Evolutionary conservation across 2,329 filamentous ascomycete species (phyloP).

Genomic region (Fusarium verticillioides): DNA sequence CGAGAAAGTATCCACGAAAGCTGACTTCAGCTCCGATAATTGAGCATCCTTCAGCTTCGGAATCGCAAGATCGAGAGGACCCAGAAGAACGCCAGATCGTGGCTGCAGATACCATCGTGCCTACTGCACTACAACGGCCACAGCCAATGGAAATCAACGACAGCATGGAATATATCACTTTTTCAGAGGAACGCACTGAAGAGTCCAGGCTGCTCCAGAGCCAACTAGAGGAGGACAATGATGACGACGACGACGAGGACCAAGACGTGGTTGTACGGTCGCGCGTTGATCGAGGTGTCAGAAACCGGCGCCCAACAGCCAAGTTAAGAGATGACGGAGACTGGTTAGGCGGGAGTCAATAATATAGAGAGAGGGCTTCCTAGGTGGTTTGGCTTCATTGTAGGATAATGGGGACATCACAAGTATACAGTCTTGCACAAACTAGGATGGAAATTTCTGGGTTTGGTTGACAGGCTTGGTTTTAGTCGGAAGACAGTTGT

Average conservation of each 20-base stretch:
- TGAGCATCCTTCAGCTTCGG: conserved; percentile 5
- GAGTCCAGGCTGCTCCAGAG: conserved; percentile 24
- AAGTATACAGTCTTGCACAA: conserved; percentile 1
- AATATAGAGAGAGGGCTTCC: neutral
- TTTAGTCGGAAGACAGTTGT: neutral
- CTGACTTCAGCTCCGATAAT: conserved; percentile 1
- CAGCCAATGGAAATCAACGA: conserved; percentile 13
- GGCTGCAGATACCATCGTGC: conserved; percentile 25
- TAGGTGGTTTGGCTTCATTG: conserved; percentile 1
- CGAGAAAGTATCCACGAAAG: conserved; percentile 53
- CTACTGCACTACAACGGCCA: neutral
- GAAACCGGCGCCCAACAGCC: conserved; percentile 50
- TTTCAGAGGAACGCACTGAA: conserved; percentile 45
- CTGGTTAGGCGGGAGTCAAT: conserved; percentile 24
- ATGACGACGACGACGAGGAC: conserved; percentile 47
- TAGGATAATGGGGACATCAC: conserved; percentile 12
- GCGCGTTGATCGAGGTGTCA: conserved; percentile 38
- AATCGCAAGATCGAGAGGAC: conserved; percentile 15
- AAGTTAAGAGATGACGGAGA: conserved; percentile 51
- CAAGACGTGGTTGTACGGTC: conserved; percentile 47
- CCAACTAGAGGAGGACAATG: conserved; percentile 41
- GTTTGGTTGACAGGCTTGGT: conserved; percentile 1
- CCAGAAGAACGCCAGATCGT: conserved; percentile 24
- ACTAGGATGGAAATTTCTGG: conserved; percentile 14
- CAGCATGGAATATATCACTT: conserved; percentile 45